Evolutionary conservation across 169 alveolate genomes (phyloP).

Genomic region (Cryptosporidium bovis): DNA sequence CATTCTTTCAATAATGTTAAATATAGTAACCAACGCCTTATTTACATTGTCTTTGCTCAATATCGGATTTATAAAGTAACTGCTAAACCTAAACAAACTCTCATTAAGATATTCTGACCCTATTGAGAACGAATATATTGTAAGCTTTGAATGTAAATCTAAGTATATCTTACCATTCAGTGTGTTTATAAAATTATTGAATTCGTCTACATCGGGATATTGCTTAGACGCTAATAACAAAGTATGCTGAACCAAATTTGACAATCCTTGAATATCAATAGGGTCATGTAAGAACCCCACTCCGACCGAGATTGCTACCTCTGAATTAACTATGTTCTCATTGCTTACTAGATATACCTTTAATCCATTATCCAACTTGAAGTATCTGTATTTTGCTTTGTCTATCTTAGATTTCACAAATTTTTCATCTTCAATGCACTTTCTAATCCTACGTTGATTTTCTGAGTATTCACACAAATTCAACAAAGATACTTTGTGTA

Average conservation of each 20-base stretch:
- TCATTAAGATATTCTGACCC: constrained; percentile 47
- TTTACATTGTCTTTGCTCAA: constrained; percentile 24
- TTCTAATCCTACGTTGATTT: not conserved
- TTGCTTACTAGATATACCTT: constrained; percentile 50
- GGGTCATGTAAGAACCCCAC: constrained; percentile 56
- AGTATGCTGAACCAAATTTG: constrained; percentile 47
- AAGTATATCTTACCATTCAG: constrained; percentile 46
- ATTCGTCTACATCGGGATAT: constrained; percentile 46
- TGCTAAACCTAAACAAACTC: constrained; percentile 47
- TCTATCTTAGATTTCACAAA: constrained; percentile 39
- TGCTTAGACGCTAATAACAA: constrained; percentile 26
- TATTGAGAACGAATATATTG: constrained; percentile 34
- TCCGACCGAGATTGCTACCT: constrained; percentile 46
- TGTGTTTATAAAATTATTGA: constrained; percentile 29
- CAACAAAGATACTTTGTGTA: no score
- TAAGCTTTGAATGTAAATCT: constrained; percentile 20
- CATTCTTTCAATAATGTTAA: constrained; percentile 12
- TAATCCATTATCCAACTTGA: constrained; percentile 26
- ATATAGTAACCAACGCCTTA: constrained; percentile 33
- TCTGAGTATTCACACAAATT: not conserved
- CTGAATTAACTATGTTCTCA: constrained; percentile 28
- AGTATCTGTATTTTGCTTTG: constrained; percentile 31
- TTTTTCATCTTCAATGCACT: constrained; percentile 4
- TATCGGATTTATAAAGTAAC: constrained; percentile 42
- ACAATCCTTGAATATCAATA: constrained; percentile 23